Evolutionary conservation across 225 moss, liverwort and hornwort genomes (phyloP), one percentile per base, ranked within the genome.

Genomic region (Physcomitrellopsis africana): DNA sequence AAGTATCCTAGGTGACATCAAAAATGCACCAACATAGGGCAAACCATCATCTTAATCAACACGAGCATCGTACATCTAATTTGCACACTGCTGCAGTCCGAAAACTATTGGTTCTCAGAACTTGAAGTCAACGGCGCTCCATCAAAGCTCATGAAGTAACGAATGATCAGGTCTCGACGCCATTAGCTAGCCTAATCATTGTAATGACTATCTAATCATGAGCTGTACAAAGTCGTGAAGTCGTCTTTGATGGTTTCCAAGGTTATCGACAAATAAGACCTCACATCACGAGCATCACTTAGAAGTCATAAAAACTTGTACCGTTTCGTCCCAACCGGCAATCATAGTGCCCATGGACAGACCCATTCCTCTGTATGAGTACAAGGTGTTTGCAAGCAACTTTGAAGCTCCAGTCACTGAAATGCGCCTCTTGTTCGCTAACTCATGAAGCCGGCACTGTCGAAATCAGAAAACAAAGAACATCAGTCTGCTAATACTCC

Each of bases 321-420:
- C 92, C 46, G 90, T 93, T 86, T 93, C 93, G 75, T 93, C 93
- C 93, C 93, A 93, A 51, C 93, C 93, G 59, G 91, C 93, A 80
- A 91, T 93, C 93, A 93, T 93, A 51, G 93, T 93, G 73, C 93
- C 93, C 93, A 93, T 93, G n/a, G 91, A 93, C 24, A 93, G 87
- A 59, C 93, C 93, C 93, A 93, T 93, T 86, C 93, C 93, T 85
- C 93, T 70, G 10, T 93, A 93, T 13, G 93, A 93, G 17, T 90
- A 93, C 12, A 93, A 70, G 10, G 91, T 91, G 74, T 93, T 93
- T 22, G 93, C 91, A 19, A 93, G 85, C 76, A 93, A 82, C 73
- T 93, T 93, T 15, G 93, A 93, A 61, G 90, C 93, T 41, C 93
- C 93, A 42, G 90, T 89, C 17, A 93, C 93, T 23, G 93, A 93